Evolutionary conservation across 176 grass and related monocot genomes (phyloP).

Genomic region (Rhipidocladum racemiflorum): DNA sequence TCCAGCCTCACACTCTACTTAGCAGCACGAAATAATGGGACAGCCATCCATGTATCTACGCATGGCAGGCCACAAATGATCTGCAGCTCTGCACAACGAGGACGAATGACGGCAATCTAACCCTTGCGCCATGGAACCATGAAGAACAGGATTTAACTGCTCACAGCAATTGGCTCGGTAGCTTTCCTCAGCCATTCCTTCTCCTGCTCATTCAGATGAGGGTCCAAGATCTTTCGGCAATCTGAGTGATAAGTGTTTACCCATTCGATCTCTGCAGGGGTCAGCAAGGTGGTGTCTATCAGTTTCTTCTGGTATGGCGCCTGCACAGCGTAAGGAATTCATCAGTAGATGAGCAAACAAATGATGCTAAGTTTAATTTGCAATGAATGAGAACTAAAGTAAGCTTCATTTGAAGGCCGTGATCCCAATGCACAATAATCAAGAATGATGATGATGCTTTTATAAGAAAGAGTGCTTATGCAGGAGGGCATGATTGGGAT

Average conservation of each 20-base stretch:
- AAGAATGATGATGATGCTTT: not conserved
- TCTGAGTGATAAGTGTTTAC: slow-evolving; percentile 69
- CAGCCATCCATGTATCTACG: not conserved
- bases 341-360: not conserved
- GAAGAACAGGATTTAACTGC: slow-evolving; percentile 26
- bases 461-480: not conserved
- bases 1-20: not conserved
- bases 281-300: slow-evolving; percentile 60
- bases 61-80: not conserved
- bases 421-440: not conserved
- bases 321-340: slow-evolving; percentile 33
- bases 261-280: slow-evolving; percentile 72
- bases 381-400: not conserved
- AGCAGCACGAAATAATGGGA: not conserved
- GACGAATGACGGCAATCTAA: not conserved
- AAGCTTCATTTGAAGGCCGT: not conserved
- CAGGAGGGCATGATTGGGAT: too few relatives aligned
- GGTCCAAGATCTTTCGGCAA: slow-evolving; percentile 57
- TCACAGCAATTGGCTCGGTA: slow-evolving; percentile 50
- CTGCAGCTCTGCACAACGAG: not conserved
- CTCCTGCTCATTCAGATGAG: slow-evolving; percentile 60
- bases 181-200: slow-evolving; percentile 78
- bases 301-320: slow-evolving; percentile 88
- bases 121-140: not conserved
- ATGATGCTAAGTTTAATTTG: not conserved